Evolutionary conservation across 306 rosid genomes (phyloP).

Genomic region (Lathyrus tuberosus): DNA sequence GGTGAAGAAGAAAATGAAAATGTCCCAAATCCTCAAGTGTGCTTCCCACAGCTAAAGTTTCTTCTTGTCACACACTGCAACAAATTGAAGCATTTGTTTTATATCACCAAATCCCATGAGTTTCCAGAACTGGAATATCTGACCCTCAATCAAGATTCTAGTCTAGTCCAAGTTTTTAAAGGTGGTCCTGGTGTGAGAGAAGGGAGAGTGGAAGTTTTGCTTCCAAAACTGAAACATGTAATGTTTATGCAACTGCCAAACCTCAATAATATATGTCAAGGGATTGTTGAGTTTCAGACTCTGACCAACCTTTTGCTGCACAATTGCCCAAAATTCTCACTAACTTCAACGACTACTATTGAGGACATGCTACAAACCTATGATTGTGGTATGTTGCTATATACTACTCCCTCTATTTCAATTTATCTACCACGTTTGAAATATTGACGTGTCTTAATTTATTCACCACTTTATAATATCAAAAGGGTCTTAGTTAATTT

Average conservation of each 20-base stretch:
- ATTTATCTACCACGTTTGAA: neutral
- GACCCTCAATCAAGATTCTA: neutral
- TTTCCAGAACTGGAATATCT: constrained; percentile 19
- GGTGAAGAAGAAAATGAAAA: constrained; percentile 3
- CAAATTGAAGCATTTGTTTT: constrained; percentile 22
- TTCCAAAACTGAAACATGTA: constrained; percentile 30
- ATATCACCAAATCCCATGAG: neutral
- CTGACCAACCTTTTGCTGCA: neutral
- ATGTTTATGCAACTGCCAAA: constrained; percentile 4
- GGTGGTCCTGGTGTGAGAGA: neutral
- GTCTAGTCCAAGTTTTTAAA: constrained; percentile 15
- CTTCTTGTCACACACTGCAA: constrained; percentile 18
- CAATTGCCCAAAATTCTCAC: constrained; percentile 28
- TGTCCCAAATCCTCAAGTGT: neutral
- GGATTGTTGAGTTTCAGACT: constrained; percentile 4
- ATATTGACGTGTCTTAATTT: neutral
- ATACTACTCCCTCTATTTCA: neutral
- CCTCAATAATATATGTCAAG: constrained; percentile 6
- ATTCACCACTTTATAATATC: neutral
- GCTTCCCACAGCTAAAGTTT: neutral
- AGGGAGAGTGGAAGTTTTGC: neutral
- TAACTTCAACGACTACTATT: constrained; percentile 4
- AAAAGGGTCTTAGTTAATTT: neutral
- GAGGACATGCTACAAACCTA: neutral
- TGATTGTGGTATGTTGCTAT: neutral